Percentiles rank a stretch among this genome's conserved stretches.
Conservation (phyloP, 371 early-diverging fungal species). For the Parasitella parasitica region DNA sequence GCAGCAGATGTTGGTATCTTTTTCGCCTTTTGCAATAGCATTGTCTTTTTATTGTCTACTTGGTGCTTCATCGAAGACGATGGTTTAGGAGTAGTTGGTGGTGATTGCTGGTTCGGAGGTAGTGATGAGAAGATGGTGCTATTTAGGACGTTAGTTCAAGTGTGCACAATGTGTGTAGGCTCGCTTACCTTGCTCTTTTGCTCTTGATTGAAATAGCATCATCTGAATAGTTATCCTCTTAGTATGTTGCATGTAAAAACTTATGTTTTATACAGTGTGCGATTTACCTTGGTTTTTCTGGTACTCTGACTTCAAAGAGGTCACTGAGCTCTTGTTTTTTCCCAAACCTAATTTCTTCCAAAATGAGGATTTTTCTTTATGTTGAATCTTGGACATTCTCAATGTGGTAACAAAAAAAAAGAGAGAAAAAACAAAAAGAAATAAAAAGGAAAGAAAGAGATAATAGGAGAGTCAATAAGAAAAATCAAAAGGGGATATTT, state of each 20-base stretch:
- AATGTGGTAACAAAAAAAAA: background rate
- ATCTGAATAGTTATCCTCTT: background rate
- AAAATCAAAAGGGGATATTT: background rate
- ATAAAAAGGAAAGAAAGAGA: background rate
- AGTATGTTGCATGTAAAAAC: no score
- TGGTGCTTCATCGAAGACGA: background rate
- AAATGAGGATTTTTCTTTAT: constrained; percentile 21
- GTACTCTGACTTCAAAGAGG: constrained; percentile 4
- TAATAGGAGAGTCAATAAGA: background rate
- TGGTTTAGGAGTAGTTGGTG: background rate
- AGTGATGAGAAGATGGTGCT: background rate
- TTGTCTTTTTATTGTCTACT: background rate
- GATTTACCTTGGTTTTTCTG: background rate
- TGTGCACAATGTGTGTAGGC: background rate
- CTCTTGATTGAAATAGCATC: constrained; percentile 1
- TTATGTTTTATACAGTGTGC: background rate
- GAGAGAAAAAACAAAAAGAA: background rate
- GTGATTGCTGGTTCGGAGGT: background rate
- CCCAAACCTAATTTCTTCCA: constrained; percentile 29
- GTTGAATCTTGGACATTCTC: constrained; percentile 11
- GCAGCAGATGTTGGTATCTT: background rate
- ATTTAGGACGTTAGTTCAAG: background rate
- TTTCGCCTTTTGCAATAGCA: background rate
- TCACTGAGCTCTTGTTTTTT: constrained; percentile 19
- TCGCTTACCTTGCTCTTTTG: constrained; percentile 1